Conservation (phyloP, 2,329 filamentous ascomycete species). For the Stachybotrys echinatus region DNA sequence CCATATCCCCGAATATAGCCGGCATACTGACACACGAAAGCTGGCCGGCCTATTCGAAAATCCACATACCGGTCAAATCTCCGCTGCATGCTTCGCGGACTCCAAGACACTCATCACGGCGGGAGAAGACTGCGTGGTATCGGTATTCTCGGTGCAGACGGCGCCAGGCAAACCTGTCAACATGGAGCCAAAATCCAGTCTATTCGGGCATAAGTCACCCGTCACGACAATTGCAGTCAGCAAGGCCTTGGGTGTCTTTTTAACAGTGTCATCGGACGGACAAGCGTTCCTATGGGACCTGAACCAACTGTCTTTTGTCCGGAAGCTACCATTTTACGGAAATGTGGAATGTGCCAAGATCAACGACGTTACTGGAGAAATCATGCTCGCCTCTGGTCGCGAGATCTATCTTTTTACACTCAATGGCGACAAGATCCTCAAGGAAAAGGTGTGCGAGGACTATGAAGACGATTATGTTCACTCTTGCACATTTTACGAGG, state of each 20-base stretch:
- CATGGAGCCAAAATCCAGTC: constrained; percentile 67
- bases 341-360: constrained; percentile 71
- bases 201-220: constrained; percentile 86
- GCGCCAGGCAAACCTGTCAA: constrained; percentile 66
- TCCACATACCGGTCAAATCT: constrained; percentile 85
- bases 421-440: constrained; percentile 77
- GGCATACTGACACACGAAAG: constrained; percentile 25
- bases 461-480: constrained; percentile 70
- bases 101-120: constrained; percentile 88
- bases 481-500: constrained; percentile 89
- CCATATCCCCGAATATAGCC: constrained; percentile 2
- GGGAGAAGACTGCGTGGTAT: constrained; percentile 86
- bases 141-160: constrained; percentile 69
- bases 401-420: constrained; percentile 77
- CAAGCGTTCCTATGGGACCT: constrained; percentile 90
- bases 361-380: constrained; percentile 86
- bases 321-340: constrained; percentile 58
- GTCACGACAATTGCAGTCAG: constrained; percentile 81
- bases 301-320: constrained; percentile 82
- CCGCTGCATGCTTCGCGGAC: constrained; percentile 77
- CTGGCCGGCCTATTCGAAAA: constrained; percentile 88
- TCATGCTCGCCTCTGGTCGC: constrained; percentile 75
- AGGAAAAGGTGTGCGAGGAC: constrained; percentile 68
- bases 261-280: constrained; percentile 78
- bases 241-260: constrained; percentile 79